phyloP scores from a whole-genome alignment of 1,139 yeast genomes.

The Casaregolazyma suthepensis region DNA sequence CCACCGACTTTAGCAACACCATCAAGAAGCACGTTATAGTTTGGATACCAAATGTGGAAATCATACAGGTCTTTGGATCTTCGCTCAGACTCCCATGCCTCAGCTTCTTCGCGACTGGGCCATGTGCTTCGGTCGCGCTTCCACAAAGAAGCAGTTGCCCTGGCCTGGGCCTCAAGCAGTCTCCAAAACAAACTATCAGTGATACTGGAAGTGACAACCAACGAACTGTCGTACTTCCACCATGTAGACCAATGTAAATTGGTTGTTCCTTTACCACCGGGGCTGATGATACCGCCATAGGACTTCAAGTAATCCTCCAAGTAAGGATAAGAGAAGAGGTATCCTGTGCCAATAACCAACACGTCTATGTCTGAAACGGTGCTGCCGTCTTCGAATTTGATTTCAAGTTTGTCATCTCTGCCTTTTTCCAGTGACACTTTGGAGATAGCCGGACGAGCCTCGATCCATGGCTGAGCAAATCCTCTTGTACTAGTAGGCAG shows the following conservation, averaged over 20 bases:
- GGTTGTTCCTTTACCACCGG: slow-evolving; percentile 14
- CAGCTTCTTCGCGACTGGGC: slow-evolving; percentile 16
- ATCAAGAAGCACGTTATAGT: slow-evolving; percentile 16
- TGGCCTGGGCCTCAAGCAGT: slow-evolving; percentile 22
- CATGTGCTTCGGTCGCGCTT: slow-evolving; percentile 8
- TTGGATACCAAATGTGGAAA: slow-evolving; percentile 23
- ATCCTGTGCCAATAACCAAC: slow-evolving; percentile 22
- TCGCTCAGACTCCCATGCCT: slow-evolving; percentile 19
- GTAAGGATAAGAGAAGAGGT: slow-evolving; percentile 18
- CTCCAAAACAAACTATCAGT: slow-evolving; percentile 22
- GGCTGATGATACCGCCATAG: slow-evolving; percentile 4
- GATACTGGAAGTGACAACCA: slow-evolving; percentile 19
- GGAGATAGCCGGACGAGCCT: slow-evolving; percentile 16
- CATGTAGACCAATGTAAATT: slow-evolving; percentile 23
- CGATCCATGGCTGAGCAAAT: slow-evolving; percentile 23
- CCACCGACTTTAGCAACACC: slow-evolving; percentile 18
- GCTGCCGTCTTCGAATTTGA: slow-evolving; percentile 17
- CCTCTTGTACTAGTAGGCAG: slow-evolving; percentile 15
- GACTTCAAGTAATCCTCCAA: slow-evolving; percentile 17
- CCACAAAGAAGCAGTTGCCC: slow-evolving; percentile 22
- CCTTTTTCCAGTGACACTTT: slow-evolving; percentile 9
- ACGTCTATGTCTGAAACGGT: slow-evolving; percentile 15
- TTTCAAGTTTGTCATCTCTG: slow-evolving; percentile 11
- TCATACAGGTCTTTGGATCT: slow-evolving; percentile 12
- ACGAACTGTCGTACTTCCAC: slow-evolving; percentile 24